A percentile compares a stretch with the other conserved stretches of the same genome.
Conservation (phyloP, 345 rosid genomes). For the Pistacia integerrima region DNA sequence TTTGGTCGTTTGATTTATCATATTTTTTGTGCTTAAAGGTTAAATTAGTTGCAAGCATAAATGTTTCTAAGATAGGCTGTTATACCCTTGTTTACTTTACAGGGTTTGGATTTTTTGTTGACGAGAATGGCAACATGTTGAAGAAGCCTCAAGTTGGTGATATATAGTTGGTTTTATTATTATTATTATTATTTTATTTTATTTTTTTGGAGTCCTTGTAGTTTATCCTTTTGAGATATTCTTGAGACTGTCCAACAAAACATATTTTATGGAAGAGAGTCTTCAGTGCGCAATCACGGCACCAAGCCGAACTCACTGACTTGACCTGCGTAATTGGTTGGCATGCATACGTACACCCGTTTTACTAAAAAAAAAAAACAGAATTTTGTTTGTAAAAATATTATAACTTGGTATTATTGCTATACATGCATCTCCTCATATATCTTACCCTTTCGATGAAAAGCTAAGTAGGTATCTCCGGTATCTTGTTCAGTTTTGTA, state of each 20-base stretch:
- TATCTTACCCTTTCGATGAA: neutral
- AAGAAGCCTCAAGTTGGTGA: slow-evolving; percentile 84
- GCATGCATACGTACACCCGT: no score
- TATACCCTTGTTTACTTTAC: slow-evolving; percentile 15
- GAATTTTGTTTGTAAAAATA: no score
- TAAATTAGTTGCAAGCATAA: neutral
- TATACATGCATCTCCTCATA: neutral
- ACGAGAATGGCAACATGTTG: slow-evolving; percentile 62
- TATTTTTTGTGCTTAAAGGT: neutral
- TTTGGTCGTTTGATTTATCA: neutral
- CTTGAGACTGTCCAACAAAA: neutral
- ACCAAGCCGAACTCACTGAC: no score
- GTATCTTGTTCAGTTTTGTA: slow-evolving; percentile 6
- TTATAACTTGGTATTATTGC: neutral
- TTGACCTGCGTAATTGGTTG: no score
- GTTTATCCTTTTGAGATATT: neutral
- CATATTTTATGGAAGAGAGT: neutral
- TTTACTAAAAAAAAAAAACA: no score
- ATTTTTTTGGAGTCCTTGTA: neutral
- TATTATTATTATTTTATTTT: neutral
- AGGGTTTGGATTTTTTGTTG: slow-evolving; percentile 89
- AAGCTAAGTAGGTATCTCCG: neutral
- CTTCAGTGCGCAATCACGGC: no score
- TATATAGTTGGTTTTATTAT: neutral
- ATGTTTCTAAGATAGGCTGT: neutral